phyloP scores from a whole-genome alignment of 352 stramenopile genomes.

The Nothophytophthora sp. region DNA sequence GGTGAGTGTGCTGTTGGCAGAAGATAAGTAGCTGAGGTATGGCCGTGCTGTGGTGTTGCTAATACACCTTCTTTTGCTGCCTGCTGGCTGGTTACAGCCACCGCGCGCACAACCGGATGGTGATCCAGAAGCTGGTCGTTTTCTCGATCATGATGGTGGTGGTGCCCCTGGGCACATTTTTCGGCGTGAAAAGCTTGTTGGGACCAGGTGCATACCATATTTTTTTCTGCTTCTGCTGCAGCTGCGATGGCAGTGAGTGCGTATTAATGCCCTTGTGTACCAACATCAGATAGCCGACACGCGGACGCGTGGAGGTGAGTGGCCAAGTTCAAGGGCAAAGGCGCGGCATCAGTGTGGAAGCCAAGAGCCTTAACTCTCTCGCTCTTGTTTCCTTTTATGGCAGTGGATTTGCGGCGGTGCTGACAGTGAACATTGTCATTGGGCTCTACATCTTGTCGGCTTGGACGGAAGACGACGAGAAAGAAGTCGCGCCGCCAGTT shows the following conservation, averaged over 20 bases:
- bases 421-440: constrained; percentile 81
- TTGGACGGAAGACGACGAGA: constrained; percentile 61
- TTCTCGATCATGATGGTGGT: constrained; percentile 76
- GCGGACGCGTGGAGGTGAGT: constrained; percentile 71
- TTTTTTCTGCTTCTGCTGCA: no score
- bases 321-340: no score
- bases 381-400: background rate
- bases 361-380: background rate
- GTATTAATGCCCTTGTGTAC: constrained; percentile 12
- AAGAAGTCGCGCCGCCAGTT: constrained; percentile 51
- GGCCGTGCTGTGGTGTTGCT: background rate
- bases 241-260: background rate
- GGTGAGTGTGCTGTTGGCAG: constrained; percentile 14
- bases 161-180: constrained; percentile 68
- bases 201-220: constrained; percentile 25
- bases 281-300: constrained; percentile 33
- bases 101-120: constrained; percentile 68
- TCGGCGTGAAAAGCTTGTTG: constrained; percentile 52
- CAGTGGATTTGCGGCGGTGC: constrained; percentile 71
- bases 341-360: no score
- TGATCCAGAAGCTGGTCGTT: constrained; percentile 68
- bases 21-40: background rate
- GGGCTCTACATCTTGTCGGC: constrained; percentile 76
- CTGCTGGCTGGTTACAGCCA: constrained; percentile 40
- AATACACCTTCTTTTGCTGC: background rate